Evolutionary conservation across 2,329 filamentous ascomycete species (phyloP), one percentile per base, ranked within the genome.

Genomic region (Claviceps spartinae): DNA sequence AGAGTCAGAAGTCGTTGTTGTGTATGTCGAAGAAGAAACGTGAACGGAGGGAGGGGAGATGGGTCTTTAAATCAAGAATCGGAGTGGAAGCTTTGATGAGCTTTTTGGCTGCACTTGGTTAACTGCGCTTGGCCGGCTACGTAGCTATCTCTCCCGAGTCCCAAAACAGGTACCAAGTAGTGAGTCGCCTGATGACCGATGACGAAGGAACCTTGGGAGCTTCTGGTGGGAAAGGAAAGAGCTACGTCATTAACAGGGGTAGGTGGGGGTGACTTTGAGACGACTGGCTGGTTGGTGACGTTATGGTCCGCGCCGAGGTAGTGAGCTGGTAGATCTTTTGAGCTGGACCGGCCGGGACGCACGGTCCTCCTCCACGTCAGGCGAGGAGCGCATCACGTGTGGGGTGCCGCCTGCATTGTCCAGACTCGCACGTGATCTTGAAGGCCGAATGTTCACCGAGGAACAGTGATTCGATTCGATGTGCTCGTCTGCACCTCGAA

Each of bases 161-260:
- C 9, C 26, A 20, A 16, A 20, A 20, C 7, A 43, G 20, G 18
- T 24, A 22, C 20, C 20, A n/a, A 5, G 16, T 26, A 14, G 34
- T n/a, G 5, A 9, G 24, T 24, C 22, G 20, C 26, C 26, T 11
- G 8, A 30, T 30, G 14, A 16, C 41, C 45, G 36, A 51, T 51
- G 49, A 47, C 43, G 49, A 47, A 24, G 26, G 18, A 30, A 16
- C 24, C 45, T 37, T 30, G 26, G 18, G 18, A 24, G 41, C 18
- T 20, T 34, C n/a, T 11, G 36, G 43, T n/a, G 26, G 11, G 6
- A 30, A 47, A 47, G 41, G 48, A 24, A 13, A 30, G 51, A 47
- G 34, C 20, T 49, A 53, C 51, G 51, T 53, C 51, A 53, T 53
- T 53, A 34, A 47, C 47, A n/a, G 41, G 16, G 20, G n/a, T n/a